A percentile compares a stretch with the other conserved stretches of the same genome.
phyloP scores from a whole-genome alignment of 495 filamentous ascomycete genomes.

The Hypoxylon lienhwacheense region DNA sequence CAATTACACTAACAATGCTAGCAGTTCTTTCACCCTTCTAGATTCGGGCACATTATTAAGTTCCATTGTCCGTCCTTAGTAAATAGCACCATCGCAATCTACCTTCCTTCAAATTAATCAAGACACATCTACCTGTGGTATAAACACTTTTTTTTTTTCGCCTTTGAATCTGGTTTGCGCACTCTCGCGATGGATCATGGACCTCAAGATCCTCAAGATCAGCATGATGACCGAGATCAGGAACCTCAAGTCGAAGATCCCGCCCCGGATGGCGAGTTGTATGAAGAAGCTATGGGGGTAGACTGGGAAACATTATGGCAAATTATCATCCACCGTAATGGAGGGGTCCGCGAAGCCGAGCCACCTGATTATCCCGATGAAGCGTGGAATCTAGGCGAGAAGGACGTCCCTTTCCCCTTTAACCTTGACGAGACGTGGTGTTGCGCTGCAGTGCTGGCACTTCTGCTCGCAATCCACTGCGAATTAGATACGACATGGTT shows the following conservation, averaged over 20 bases:
- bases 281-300: background rate
- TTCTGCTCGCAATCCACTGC: conserved; percentile 8
- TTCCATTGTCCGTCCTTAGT: conserved; percentile 12
- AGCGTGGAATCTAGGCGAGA: background rate
- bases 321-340: conserved; percentile 24
- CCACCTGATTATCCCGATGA: background rate
- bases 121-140: no score
- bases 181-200: conserved; percentile 1
- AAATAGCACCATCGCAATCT: background rate
- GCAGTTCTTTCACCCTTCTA: conserved; percentile 9
- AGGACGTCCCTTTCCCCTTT: conserved; percentile 26
- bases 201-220: background rate
- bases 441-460: conserved; percentile 12
- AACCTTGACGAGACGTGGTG: conserved; percentile 18
- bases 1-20: background rate
- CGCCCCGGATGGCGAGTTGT: background rate
- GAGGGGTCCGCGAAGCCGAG: background rate
- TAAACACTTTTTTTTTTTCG: no score
- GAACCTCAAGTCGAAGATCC: background rate
- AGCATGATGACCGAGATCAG: background rate
- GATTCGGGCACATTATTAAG: background rate
- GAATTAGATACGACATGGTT: conserved; percentile 22
- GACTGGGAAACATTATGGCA: conserved; percentile 25
- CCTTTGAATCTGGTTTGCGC: background rate
- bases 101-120: no score